Percentiles rank a stretch among this genome's conserved stretches.
Evolutionary conservation across 2,329 filamentous ascomycete genomes (phyloP).

Genomic region (Rhinocladiella mackenziei): DNA sequence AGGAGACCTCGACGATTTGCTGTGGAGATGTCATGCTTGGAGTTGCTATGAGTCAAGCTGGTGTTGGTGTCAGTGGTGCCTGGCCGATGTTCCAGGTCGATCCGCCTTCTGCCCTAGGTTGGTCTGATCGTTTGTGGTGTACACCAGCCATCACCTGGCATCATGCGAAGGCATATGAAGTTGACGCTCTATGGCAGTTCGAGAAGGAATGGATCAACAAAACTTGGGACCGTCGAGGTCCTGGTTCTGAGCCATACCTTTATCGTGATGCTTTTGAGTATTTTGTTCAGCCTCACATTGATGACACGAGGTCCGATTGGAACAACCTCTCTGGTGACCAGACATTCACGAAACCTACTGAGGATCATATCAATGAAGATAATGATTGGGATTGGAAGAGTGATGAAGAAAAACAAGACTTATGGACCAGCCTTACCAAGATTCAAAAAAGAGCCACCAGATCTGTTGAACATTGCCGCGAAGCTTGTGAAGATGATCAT

Average conservation of each 20-base stretch:
- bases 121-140: conserved; percentile 17
- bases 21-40: conserved; percentile 26
- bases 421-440: conserved; percentile 18
- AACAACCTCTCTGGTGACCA: conserved; percentile 23
- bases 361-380: conserved; percentile 20
- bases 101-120: conserved; percentile 17
- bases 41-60: conserved; percentile 21
- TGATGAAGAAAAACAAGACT: conserved; percentile 19
- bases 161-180: conserved; percentile 19
- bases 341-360: conserved; percentile 16
- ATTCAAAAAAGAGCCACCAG: conserved; percentile 12
- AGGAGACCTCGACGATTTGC: conserved; percentile 25
- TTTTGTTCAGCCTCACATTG: conserved; percentile 17
- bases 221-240: conserved; percentile 17
- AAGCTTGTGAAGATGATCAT: conserved; percentile 17
- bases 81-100: conserved; percentile 27
- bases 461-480: conserved; percentile 15
- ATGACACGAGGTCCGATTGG: conserved; percentile 20
- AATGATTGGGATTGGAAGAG: conserved; percentile 22
- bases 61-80: conserved; percentile 19
- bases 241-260: conserved; percentile 17
- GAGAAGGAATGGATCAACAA: conserved; percentile 24
- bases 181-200: conserved; percentile 25
- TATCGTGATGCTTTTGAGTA: conserved; percentile 22
- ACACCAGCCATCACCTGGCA: conserved; percentile 25